Base-by-base conservation (phyloP, 2,329 filamentous ascomycete species). In the Fusarium sp. region DNA sequence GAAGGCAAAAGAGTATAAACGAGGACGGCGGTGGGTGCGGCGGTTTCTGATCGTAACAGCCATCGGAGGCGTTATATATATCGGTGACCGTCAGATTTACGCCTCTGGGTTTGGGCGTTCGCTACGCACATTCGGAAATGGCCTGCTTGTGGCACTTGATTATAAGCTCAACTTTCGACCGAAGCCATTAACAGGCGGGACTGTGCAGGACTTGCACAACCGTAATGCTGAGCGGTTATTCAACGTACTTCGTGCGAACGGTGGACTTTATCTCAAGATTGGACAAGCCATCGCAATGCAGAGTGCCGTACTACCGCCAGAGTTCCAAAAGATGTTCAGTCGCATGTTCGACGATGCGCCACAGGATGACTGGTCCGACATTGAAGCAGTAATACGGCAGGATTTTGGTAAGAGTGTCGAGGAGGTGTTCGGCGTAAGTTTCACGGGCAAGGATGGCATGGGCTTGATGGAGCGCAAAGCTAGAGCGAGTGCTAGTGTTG, bases 231-330 rank as follows among this genome's bases (percentile, higher is more conserved):
- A 94, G 81, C 87, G 93, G 26, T 83, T 98, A 38, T 97, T 93
- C 64, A 86, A 95, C 31, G 82, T 99, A 66, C 85, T 98, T 70
- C 87, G 93, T 26, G 84, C 88, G 57, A 99, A 99, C 85, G 95
- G 96, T 63, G 96, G 96, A 0, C 81, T 99, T 19, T 99, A 98
- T 77, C 85, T 98, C 76, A 99, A 99, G 85, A 98, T 99, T 61
- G 96, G 96, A 1, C 96, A 99, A 84, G 96, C 96, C 6, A 95
- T 99, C 71, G 96, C 95, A 15, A 98, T 98, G 96, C 96, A 99
- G 84, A 95, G 92, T 71, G 95, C 95, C 0, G 90, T 98, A 26
- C 82, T 99, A 65, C 96, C 96, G 26, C 93, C 94, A 0, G 94
- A 97, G 80, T 98, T 98, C 74, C 94, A 97, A 83, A 90, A 91